Evolutionary conservation across 1,284 basidiomycete genomes (phyloP), one percentile per base, ranked within the genome.

Genomic region (Leccinum pallidistipes): DNA sequence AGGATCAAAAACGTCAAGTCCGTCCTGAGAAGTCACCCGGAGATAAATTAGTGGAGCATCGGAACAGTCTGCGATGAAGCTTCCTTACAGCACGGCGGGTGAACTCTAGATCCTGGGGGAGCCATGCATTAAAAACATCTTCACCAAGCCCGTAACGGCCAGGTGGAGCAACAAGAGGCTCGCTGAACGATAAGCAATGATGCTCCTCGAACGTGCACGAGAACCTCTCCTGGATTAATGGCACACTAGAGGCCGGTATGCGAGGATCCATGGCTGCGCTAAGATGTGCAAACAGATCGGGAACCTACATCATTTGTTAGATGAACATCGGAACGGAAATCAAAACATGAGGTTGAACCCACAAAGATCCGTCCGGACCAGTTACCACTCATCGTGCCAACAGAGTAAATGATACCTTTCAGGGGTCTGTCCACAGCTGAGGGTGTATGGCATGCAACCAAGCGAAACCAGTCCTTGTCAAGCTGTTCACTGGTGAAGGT

Each of bases 341-440:
- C 49, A 38, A 43, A 57, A 57, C 57, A 55, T 55, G 53, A 62
- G 52, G 56, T 43, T 11, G 55, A 47, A 74, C 62, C 40, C 64
- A 81, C 81, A 64, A 78, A 55, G 47, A 77, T 73, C 36, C 78
- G 77, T 12, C 82, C 81, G 27, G 66, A 70, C 82, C 82, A 82
- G 18, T 67, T 69, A 27, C 81, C 81, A 38, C 66, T 62, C 3
- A 82, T 59, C 3, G 75, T 70, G n/a, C 82, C 82, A n/a, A 73
- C 68, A n/a, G 66, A 64, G 62, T 77, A 80, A 29, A 82, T 71
- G 1, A 70, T 63, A 18, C 80, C 78, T 60, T 77, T 75, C 32
- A 80, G 65, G n/a, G 77, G 72, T 21, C 70, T 67, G 53, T 74
- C 68, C 36, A 69, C 64, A 36, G 68, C 64, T 65, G 71, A 75